phyloP scores from a whole-genome alignment of 306 rosid species.

The Comarum palustre region DNA sequence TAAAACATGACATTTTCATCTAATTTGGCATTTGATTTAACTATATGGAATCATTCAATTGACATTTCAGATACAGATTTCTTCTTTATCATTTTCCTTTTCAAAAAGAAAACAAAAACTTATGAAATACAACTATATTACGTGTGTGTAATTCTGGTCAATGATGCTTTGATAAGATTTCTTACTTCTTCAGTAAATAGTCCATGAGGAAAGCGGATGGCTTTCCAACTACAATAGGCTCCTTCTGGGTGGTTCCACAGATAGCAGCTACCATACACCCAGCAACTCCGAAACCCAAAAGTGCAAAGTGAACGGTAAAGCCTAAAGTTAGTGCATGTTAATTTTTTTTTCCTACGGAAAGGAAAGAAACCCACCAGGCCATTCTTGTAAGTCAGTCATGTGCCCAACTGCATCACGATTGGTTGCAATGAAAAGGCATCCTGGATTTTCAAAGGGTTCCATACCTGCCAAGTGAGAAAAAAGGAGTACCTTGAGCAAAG shows the following conservation, averaged over 20 bases:
- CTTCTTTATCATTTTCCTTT: not conserved
- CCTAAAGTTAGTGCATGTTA: conserved; percentile 7
- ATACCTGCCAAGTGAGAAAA: conserved; percentile 49
- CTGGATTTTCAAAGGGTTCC: conserved; percentile 96
- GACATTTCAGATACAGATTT: not conserved
- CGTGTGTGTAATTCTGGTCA: not conserved
- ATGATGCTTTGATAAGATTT: conserved; percentile 1
- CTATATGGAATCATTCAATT: not conserved
- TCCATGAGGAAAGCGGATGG: conserved; percentile 94
- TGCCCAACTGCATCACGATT: conserved; percentile 86
- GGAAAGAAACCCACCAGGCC: conserved; percentile 60
- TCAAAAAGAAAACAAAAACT: not conserved
- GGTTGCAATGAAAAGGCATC: conserved; percentile 94
- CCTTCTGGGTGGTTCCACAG: conserved; percentile 90
- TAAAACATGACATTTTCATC: not conserved
- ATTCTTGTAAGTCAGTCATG: conserved; percentile 76
- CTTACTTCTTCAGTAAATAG: conserved; percentile 70
- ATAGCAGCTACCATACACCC: conserved; percentile 95
- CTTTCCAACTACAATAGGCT: conserved; percentile 86
- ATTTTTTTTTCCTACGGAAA: conserved; percentile 2
- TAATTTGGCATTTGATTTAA: not conserved
- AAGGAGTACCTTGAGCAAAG: conserved; percentile 1
- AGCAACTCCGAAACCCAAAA: conserved; percentile 66
- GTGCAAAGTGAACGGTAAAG: conserved; percentile 14
- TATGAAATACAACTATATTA: not conserved